Evolutionary conservation across 2,329 filamentous ascomycete genomes (phyloP).

Genomic region (Verticillium nubilum): DNA sequence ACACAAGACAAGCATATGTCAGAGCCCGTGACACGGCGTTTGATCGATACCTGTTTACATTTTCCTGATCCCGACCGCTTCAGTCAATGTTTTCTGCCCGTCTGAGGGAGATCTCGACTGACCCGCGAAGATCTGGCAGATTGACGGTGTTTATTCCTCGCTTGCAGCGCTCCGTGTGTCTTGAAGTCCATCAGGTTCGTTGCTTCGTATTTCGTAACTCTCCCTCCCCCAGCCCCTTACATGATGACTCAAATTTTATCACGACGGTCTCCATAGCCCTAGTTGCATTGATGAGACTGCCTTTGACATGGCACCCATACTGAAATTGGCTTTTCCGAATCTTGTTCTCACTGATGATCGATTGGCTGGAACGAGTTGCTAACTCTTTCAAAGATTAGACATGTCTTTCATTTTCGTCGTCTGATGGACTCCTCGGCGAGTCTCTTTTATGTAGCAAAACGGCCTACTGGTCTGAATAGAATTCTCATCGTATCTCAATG

Average conservation of each 20-base stretch:
- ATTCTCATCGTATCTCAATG: neutral
- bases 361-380: neutral
- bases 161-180: neutral
- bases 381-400: neutral
- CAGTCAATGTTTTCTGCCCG: neutral
- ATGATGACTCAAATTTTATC: constrained; percentile 15
- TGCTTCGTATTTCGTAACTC: neutral
- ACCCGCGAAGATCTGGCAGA: neutral
- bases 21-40: constrained; percentile 15
- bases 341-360: neutral
- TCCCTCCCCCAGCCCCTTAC: neutral
- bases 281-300: constrained; percentile 15
- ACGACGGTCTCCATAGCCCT: constrained; percentile 16
- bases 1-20: constrained; percentile 17
- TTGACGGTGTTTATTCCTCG: neutral
- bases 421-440: neutral
- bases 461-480: neutral
- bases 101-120: neutral
- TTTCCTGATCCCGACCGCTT: constrained; percentile 1
- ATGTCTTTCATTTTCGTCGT: neutral
- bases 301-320: constrained; percentile 14
- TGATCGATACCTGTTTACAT: neutral
- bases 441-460: neutral
- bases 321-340: constrained; percentile 6
- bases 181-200: neutral